phyloP scores from a whole-genome alignment of 1,284 basidiomycete species.

The Irpex sp. region DNA sequence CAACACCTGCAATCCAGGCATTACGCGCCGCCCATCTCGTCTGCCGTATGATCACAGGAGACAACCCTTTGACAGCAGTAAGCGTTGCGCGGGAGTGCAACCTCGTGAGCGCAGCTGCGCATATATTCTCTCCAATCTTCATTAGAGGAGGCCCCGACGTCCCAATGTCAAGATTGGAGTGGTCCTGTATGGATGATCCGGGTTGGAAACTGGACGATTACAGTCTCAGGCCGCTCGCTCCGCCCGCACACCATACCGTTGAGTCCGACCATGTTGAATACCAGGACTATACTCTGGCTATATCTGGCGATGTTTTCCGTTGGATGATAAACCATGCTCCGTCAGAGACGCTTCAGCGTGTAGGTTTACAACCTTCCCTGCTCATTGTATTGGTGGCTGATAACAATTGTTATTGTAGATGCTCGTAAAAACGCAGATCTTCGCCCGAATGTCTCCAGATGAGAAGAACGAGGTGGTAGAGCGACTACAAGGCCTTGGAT shows the following conservation, averaged over 20 bases:
- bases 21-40: constrained; percentile 89
- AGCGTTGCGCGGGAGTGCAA: constrained; percentile 96
- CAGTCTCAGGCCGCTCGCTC: constrained; percentile 76
- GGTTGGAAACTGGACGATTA: constrained; percentile 85
- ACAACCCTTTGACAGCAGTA: constrained; percentile 95
- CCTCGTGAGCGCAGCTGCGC: constrained; percentile 84
- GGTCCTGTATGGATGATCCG: constrained; percentile 92
- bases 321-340: constrained; percentile 99
- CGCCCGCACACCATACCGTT: constrained; percentile 62
- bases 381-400: not conserved
- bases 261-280: constrained; percentile 69
- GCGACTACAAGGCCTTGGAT: constrained; percentile 88
- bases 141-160: constrained; percentile 63
- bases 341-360: constrained; percentile 89
- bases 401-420: constrained; percentile 52
- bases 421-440: constrained; percentile 98
- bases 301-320: constrained; percentile 97
- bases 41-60: constrained; percentile 98
- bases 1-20: constrained; percentile 87
- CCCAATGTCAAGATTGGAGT: constrained; percentile 75
- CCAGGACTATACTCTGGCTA: constrained; percentile 89
- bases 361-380: constrained; percentile 35
- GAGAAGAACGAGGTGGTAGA: constrained; percentile 99
- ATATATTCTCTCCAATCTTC: constrained; percentile 91
- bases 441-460: constrained; percentile 98